A percentile compares a stretch with the other conserved stretches of the same genome.
Evolutionary conservation across 495 filamentous ascomycete genomes (phyloP).

Genomic region (Jackrogersella multiformis): DNA sequence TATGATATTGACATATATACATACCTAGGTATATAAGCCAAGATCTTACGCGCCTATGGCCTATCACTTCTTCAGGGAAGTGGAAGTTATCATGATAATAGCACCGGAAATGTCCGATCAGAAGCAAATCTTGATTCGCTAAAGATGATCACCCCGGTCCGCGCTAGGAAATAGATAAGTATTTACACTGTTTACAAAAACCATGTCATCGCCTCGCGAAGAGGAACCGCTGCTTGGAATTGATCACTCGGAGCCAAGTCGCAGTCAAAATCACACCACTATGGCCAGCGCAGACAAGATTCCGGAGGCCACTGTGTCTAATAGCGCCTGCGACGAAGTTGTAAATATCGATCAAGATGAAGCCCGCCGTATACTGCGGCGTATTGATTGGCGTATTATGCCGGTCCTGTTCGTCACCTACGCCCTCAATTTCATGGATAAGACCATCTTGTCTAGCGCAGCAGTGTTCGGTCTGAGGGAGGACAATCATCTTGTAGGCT

Average conservation of each 20-base stretch:
- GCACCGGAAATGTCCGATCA: constrained; percentile 24
- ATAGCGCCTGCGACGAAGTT: neutral
- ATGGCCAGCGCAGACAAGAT: constrained; percentile 20
- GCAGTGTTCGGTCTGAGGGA: constrained; percentile 48
- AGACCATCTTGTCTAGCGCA: constrained; percentile 49
- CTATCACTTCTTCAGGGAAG: neutral
- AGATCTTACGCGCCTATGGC: neutral
- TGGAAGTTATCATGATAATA: constrained; percentile 1
- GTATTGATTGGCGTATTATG: constrained; percentile 46
- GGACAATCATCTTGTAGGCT: constrained; percentile 47
- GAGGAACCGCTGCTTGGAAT: constrained; percentile 24
- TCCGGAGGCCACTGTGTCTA: neutral
- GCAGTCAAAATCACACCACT: neutral
- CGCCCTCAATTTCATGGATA: constrained; percentile 51
- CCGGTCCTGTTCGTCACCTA: constrained; percentile 46
- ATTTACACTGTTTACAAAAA: constrained; percentile 23
- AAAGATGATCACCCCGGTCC: constrained; percentile 21
- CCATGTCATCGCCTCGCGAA: constrained; percentile 19
- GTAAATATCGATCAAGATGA: constrained; percentile 23
- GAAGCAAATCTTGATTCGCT: constrained; percentile 27
- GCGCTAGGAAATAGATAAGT: constrained; percentile 3
- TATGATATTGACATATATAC: neutral
- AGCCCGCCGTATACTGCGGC: constrained; percentile 40
- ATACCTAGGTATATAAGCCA: neutral
- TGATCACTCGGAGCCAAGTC: constrained; percentile 21